Percentiles rank a stretch among this genome's conserved stretches.
Evolutionary conservation across 2,329 filamentous ascomycete genomes (phyloP).

Genomic region (Didymella exigua): DNA sequence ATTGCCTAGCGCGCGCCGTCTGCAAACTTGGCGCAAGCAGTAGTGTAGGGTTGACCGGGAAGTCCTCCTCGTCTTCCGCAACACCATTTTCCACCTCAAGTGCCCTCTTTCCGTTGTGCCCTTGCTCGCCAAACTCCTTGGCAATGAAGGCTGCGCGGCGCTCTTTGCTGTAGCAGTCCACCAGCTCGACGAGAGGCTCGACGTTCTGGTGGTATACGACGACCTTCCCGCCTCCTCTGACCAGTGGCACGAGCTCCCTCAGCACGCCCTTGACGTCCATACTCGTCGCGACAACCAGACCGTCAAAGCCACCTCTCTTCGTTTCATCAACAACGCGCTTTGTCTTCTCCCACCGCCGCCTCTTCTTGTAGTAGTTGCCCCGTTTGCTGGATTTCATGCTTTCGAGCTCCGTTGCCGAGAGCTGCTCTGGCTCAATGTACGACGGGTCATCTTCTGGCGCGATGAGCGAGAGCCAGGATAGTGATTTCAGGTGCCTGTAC

Average conservation of each 20-base stretch:
- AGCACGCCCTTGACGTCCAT: slow-evolving; percentile 83
- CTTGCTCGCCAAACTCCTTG: slow-evolving; percentile 33
- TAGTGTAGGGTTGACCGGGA: slow-evolving; percentile 84
- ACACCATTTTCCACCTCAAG: slow-evolving; percentile 25
- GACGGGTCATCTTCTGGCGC: slow-evolving; percentile 75
- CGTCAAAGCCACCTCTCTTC: slow-evolving; percentile 77
- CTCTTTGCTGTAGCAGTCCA: slow-evolving; percentile 83
- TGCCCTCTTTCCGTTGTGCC: slow-evolving; percentile 21
- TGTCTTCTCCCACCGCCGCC: slow-evolving; percentile 77
- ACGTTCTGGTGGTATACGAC: slow-evolving; percentile 83
- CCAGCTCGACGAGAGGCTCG: slow-evolving; percentile 77
- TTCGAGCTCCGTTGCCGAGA: slow-evolving; percentile 66
- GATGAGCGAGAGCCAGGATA: slow-evolving; percentile 92
- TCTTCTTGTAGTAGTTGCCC: slow-evolving; percentile 87
- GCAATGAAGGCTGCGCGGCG: slow-evolving; percentile 71
- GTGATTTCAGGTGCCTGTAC: slow-evolving; percentile 75
- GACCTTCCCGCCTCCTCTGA: slow-evolving; percentile 81
- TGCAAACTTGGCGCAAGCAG: slow-evolving; percentile 81
- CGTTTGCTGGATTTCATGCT: slow-evolving; percentile 81
- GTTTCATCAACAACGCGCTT: slow-evolving; percentile 76
- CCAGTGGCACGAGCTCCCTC: slow-evolving; percentile 74
- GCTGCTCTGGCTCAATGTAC: slow-evolving; percentile 70
- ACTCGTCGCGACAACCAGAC: slow-evolving; percentile 77
- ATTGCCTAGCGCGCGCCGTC: slow-evolving; percentile 75
- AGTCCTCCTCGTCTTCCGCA: slow-evolving; percentile 62